These are phyloP conservation scores for Gymnopilus dilepis DNA, from an alignment of 768 basidiomycete species.

Conservation along the genomic window DNA sequence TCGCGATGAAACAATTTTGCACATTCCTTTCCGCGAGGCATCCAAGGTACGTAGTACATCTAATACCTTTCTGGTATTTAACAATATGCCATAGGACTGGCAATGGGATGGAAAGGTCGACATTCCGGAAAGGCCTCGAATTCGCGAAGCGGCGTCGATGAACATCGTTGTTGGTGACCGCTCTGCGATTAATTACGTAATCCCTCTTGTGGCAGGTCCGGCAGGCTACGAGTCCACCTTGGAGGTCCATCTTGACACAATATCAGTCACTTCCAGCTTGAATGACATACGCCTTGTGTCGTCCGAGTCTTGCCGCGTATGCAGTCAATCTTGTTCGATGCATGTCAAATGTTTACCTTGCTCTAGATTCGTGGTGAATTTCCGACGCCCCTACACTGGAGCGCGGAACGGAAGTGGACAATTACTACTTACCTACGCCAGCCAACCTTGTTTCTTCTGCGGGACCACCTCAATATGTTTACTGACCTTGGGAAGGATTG, in stretches of 20 bases:
- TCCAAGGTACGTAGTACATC: conserved; percentile 65
- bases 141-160: conserved; percentile 73
- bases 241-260: conserved; percentile 81
- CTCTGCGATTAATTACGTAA: conserved; percentile 83
- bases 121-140: conserved; percentile 52
- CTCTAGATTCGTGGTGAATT: conserved; percentile 70
- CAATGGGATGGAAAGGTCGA: conserved; percentile 76
- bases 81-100: conserved; percentile 72
- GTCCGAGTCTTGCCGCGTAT: conserved; percentile 81
- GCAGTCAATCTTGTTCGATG: conserved; percentile 7
- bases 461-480: conserved; percentile 95
- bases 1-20: conserved; percentile 73
- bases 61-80: conserved; percentile 2
- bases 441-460: conserved; percentile 77
- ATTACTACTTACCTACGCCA: conserved; percentile 74
- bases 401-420: conserved; percentile 78
- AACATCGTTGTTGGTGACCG: conserved; percentile 77
- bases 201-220: conserved; percentile 79
- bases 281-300: conserved; percentile 83
- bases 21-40: conserved; percentile 89
- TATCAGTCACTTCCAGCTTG: conserved; percentile 82
- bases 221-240: conserved; percentile 81
- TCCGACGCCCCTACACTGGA: conserved; percentile 85
- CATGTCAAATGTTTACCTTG: conserved; percentile 9
- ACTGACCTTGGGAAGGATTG: conserved; percentile 94